Conservation (phyloP, 805 yeast genomes). For the Candida orba region DNA sequence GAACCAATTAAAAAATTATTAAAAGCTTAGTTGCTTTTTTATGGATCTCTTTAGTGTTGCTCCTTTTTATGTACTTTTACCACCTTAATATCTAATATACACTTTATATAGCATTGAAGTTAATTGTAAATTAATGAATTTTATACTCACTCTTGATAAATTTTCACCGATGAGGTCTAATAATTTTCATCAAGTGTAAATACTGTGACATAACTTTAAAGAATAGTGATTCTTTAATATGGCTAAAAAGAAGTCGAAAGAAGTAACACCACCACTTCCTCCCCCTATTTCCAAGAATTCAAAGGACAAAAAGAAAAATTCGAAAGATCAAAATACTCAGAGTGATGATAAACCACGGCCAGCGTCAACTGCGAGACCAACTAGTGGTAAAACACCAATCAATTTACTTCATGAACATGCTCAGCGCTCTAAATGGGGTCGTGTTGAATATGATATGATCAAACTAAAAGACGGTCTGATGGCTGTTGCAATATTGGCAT, state of each 20-base stretch:
- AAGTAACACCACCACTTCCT: not conserved
- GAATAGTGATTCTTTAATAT: not conserved
- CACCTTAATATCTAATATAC: not conserved
- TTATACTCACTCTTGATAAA: too few species aligned
- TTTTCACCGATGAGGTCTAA: not conserved
- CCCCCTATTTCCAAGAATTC: not conserved
- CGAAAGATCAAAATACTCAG: not conserved
- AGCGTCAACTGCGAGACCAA: slow-evolving; percentile 16
- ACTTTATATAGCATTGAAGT: not conserved
- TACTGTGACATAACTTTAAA: not conserved
- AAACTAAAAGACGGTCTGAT: slow-evolving; percentile 48
- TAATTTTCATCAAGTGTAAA: not conserved
- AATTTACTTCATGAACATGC: slow-evolving; percentile 80
- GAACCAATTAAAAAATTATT: slow-evolving; percentile 53
- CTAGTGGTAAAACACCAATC: slow-evolving; percentile 77
- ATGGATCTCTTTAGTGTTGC: not conserved
- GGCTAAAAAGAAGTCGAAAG: slow-evolving; percentile 4
- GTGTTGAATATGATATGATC: slow-evolving; percentile 70
- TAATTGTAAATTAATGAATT: too few species aligned
- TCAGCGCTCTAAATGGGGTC: slow-evolving; percentile 85
- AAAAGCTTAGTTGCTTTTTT: slow-evolving; percentile 13
- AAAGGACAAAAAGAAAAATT: not conserved
- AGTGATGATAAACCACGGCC: slow-evolving; percentile 6
- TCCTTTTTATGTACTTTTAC: not conserved
- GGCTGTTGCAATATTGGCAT: slow-evolving; percentile 57